A percentile compares a stretch with the other conserved stretches of the same genome.
phyloP scores from a whole-genome alignment of 306 rosid species.

The Cyamopsis tetragonoloba region DNA sequence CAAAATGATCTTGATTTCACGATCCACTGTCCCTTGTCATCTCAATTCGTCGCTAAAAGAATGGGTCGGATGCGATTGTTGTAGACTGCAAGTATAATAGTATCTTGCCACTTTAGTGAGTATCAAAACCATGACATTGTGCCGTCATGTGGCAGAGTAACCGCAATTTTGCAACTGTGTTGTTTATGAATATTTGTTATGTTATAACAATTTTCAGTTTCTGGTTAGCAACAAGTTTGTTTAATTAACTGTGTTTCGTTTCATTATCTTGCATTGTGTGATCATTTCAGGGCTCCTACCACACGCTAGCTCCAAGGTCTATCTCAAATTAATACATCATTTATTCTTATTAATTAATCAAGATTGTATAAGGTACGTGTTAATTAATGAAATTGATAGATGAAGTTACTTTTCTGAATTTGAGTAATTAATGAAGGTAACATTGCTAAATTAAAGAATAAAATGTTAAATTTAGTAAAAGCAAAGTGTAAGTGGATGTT shows the following conservation, averaged over 20 bases:
- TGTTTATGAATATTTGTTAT: neutral
- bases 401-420: neutral
- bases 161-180: too few species aligned
- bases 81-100: too few species aligned
- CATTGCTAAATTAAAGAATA: neutral
- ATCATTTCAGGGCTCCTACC: slow-evolving; percentile 42
- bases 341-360: neutral
- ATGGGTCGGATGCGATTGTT: too few species aligned
- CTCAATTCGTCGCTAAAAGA: too few species aligned
- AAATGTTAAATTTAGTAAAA: neutral
- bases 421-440: neutral
- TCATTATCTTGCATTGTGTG: neutral
- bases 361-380: slow-evolving; percentile 14
- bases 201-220: neutral
- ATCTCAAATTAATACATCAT: neutral
- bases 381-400: neutral
- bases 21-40: too few species aligned
- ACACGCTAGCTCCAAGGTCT: slow-evolving; percentile 16
- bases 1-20: too few species aligned
- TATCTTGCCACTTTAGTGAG: too few species aligned
- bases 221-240: neutral
- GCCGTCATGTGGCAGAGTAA: too few species aligned
- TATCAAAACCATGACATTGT: too few species aligned
- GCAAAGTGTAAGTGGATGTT: neutral
- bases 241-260: neutral